A percentile compares a stretch with the other conserved stretches of the same genome.
Conservation (phyloP, 129 eudicot species). For the sunflower (Helianthus annuus) region DNA sequence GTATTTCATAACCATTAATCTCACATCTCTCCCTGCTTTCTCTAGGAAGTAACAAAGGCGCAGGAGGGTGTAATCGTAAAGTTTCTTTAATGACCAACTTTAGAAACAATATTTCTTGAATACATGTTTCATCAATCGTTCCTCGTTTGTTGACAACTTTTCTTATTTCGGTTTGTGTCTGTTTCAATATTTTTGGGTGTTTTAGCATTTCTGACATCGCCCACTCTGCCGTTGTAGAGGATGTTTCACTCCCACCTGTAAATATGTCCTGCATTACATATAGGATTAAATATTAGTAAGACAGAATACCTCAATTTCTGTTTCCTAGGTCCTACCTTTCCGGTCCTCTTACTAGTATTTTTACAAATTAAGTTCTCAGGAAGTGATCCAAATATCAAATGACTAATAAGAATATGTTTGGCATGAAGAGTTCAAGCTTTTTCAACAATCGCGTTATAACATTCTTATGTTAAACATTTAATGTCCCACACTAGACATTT, state of each 20-base stretch:
- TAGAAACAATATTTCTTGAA: constrained; percentile 32
- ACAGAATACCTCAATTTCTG: background rate
- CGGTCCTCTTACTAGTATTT: background rate
- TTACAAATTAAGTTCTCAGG: background rate
- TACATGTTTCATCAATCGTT: constrained; percentile 27
- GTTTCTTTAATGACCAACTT: constrained; percentile 51
- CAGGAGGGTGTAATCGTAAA: constrained; percentile 49
- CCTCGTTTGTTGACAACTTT: constrained; percentile 28
- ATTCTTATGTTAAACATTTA: too few species aligned
- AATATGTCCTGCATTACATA: constrained; percentile 46
- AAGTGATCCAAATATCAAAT: background rate
- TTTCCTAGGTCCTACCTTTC: background rate
- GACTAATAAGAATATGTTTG: too few species aligned
- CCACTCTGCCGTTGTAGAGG: constrained; percentile 49
- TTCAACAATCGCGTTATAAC: too few species aligned
- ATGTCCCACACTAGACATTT: too few species aligned
- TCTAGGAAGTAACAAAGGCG: constrained; percentile 53
- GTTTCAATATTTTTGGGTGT: constrained; percentile 40
- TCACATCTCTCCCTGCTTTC: constrained; percentile 45
- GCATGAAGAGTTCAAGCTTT: too few species aligned
- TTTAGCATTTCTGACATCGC: constrained; percentile 50
- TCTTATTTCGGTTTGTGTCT: constrained; percentile 53
- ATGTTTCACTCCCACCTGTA: constrained; percentile 51
- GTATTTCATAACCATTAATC: constrained; percentile 43
- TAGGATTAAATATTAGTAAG: background rate